Evolutionary conservation across 1,284 basidiomycete genomes (phyloP), one percentile per base, ranked within the genome.

Genomic region (Cutaneotrichosporon spelunceum): DNA sequence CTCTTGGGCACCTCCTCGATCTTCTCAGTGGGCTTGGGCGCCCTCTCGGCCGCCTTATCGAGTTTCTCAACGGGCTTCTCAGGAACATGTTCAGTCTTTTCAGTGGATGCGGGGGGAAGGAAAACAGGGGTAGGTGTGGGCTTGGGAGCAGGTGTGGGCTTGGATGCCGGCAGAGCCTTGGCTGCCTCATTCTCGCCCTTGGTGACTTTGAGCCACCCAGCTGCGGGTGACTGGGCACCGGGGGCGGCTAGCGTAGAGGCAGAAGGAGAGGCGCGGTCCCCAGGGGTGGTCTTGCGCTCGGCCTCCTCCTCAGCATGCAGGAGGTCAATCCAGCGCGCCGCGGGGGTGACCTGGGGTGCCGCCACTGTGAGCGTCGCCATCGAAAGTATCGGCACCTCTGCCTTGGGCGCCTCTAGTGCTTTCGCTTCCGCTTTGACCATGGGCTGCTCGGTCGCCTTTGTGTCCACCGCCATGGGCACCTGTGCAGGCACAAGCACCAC

Each of bases 301-400:
- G 45, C 23, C 23, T 47, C 45, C 45, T 47, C 45, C 45, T 47
- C 45, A 9, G 45, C 45, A 47, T 47, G 23, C 23, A 47, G 45
- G 45, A 47, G 45, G 45, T 47, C 45, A 13, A 47, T 47, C 45
- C 45, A 47, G 45, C 45, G 45, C 45, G 14, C 45, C 23, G 45
- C 45, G 3, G 45, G 45, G 9, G 45, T 42, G 39, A 42, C 39
- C 39, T 42, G 39, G 16, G 39, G 39, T 9, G 39, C 39, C 16
- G 19, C 39, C 19, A 42, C 39, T 1, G 39, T 42, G 39, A 19
- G 39, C 19, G 39, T 42, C 16, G 39, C 39, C 5, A 42, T 6
- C 39, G 39, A 42, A 19, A 42, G 39, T 19, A 42, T 42, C 39
- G 39, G 39, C 8, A 19, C 39, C 39, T 42, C 39, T 42, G 39